These are phyloP conservation scores for Sporothrix dimorphospora DNA, from an alignment of 2,329 filamentous ascomycete genomes.

Conservation along the genomic window DNA sequence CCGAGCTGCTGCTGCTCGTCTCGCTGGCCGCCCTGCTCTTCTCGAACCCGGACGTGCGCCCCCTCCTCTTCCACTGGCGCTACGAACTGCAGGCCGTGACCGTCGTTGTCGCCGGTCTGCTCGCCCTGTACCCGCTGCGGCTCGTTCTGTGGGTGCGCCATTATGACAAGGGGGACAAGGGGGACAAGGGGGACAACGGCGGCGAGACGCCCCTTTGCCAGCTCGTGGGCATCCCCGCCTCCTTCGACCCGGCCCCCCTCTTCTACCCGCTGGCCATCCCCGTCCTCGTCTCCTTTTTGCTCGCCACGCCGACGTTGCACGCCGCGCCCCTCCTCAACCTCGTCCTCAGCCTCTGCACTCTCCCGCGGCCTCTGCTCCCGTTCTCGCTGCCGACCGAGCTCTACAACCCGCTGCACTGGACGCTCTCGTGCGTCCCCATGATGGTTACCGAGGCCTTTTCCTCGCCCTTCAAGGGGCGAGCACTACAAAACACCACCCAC, in stretches of 20 bases:
- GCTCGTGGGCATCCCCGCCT: conserved; percentile 63
- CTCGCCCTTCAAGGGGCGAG: conserved; percentile 25
- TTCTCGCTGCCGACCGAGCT: conserved; percentile 59
- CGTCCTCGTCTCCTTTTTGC: conserved; percentile 73
- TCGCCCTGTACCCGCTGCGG: conserved; percentile 62
- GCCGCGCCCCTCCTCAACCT: conserved; percentile 58
- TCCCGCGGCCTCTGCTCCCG: conserved; percentile 75
- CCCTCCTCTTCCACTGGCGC: conserved; percentile 51
- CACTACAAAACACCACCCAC: not conserved
- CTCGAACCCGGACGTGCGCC: conserved; percentile 51
- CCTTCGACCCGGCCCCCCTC: conserved; percentile 91
- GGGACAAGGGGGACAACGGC: conserved; percentile 21
- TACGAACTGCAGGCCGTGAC: conserved; percentile 49
- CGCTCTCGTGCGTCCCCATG: conserved; percentile 71
- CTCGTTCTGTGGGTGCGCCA: conserved; percentile 43
- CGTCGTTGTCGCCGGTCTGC: conserved; percentile 46
- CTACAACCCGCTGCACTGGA: conserved; percentile 76
- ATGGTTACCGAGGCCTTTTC: conserved; percentile 48
- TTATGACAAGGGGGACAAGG: not conserved
- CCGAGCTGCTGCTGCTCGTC: conserved; percentile 57
- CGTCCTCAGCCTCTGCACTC: conserved; percentile 75
- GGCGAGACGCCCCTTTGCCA: conserved; percentile 41
- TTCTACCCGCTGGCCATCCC: conserved; percentile 81
- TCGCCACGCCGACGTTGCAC: conserved; percentile 68
- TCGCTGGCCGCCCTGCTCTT: conserved; percentile 54